phyloP scores from a whole-genome alignment of 768 basidiomycete species.

The Cystofilobasidium macerans region DNA sequence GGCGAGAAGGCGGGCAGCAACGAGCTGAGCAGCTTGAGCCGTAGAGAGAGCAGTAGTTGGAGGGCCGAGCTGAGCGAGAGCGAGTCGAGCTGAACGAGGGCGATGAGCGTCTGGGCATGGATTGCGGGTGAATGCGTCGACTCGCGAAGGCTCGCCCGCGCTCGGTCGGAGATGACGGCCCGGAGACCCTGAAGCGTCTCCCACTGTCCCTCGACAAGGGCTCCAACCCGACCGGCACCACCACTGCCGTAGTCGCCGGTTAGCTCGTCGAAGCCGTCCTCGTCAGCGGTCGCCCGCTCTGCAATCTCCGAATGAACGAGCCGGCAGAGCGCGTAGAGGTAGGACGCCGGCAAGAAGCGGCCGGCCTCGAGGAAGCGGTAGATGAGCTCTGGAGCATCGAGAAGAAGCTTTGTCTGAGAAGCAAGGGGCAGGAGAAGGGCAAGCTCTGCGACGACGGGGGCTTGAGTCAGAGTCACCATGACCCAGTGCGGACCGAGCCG shows the following conservation, averaged over 20 bases:
- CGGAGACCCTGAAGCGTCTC: conserved; percentile 77
- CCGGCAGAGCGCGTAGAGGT: conserved; percentile 22
- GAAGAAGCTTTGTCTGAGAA: conserved; percentile 23
- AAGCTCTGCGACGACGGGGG: conserved; percentile 12
- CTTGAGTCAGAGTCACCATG: neutral
- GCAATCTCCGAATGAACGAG: conserved; percentile 19
- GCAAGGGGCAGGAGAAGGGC: conserved; percentile 14
- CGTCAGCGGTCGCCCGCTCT: neutral
- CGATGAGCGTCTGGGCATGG: conserved; percentile 61
- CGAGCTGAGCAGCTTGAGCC: conserved; percentile 34
- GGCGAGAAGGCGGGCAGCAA: conserved; percentile 25
- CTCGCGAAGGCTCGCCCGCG: conserved; percentile 62
- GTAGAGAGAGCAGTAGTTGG: conserved; percentile 56
- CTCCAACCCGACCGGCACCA: neutral
- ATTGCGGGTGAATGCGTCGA: neutral
- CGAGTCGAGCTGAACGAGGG: conserved; percentile 80
- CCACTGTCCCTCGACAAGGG: conserved; percentile 54
- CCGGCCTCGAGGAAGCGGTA: conserved; percentile 22
- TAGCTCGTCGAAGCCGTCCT: no score
- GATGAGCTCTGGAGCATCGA: conserved; percentile 25
- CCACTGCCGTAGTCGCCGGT: neutral
- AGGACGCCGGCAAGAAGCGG: conserved; percentile 20
- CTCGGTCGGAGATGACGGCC: conserved; percentile 74
- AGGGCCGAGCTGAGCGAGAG: conserved; percentile 64
- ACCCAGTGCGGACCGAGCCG: neutral